phyloP scores from a whole-genome alignment of 352 stramenopile genomes.

The Pythium brassicae region DNA sequence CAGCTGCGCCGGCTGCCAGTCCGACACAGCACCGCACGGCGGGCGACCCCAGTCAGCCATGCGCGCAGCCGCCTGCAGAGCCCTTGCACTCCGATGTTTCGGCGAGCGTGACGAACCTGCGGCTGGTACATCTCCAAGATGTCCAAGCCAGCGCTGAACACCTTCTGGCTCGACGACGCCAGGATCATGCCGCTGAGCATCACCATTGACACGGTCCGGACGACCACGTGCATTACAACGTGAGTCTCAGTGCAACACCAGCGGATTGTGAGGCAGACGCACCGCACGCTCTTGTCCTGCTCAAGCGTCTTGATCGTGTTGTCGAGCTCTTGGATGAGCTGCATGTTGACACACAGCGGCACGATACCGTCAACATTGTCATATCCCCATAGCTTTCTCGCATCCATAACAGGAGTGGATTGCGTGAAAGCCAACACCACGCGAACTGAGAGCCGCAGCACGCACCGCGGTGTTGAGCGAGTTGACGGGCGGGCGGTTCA shows the following conservation, averaged over 20 bases:
- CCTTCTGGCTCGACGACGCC: conserved; percentile 63
- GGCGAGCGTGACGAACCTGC: conserved; percentile 27
- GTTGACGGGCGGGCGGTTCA: conserved; percentile 80
- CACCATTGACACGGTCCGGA: no score
- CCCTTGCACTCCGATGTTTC: background rate
- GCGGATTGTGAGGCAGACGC: background rate
- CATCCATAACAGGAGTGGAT: background rate
- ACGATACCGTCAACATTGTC: background rate
- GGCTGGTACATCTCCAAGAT: conserved; percentile 92
- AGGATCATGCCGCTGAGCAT: conserved; percentile 62
- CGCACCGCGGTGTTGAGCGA: conserved; percentile 68
- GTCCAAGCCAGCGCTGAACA: conserved; percentile 93
- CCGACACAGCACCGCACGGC: background rate
- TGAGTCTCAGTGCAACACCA: conserved; percentile 1
- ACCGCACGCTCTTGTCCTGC: conserved; percentile 73
- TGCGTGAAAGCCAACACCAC: no score
- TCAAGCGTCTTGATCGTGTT: conserved; percentile 69
- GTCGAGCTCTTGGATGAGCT: conserved; percentile 70
- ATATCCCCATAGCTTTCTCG: background rate
- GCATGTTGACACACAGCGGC: background rate
- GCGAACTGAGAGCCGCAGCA: background rate
- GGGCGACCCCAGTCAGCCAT: no score
- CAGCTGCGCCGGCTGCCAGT: conserved; percentile 44
- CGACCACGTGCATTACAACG: no score
- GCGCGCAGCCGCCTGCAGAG: no score